phyloP scores from a whole-genome alignment of 371 early-diverging fungal genomes.

The Mucor lusitanicus region DNA sequence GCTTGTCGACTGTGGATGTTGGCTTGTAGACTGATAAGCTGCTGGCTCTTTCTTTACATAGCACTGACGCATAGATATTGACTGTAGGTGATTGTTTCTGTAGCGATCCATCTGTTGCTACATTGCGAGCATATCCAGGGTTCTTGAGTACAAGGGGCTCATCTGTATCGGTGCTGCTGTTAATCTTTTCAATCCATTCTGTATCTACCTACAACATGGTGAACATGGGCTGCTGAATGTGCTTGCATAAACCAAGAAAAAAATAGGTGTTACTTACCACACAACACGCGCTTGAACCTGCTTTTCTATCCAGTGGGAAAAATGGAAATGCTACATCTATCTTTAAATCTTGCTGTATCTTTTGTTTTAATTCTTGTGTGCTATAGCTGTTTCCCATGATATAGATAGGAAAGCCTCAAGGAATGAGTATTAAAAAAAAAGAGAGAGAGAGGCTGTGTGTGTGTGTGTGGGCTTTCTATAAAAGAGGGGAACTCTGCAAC shows the following conservation, averaged over 20 bases:
- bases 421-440: not conserved
- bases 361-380: slow-evolving; percentile 38
- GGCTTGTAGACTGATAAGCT: slow-evolving; percentile 9
- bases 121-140: slow-evolving; percentile 20
- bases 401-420: not conserved
- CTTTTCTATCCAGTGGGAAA: slow-evolving; percentile 52
- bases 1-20: not conserved
- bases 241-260: slow-evolving; percentile 5
- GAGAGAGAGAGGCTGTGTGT: not conserved
- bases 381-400: slow-evolving; percentile 44
- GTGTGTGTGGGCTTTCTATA: too few species aligned
- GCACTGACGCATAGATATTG: slow-evolving; percentile 44
- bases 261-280: slow-evolving; percentile 45
- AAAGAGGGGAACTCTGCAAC: not conserved
- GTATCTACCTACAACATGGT: slow-evolving; percentile 37
- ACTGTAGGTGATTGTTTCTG: slow-evolving; percentile 50
- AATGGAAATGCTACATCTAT: slow-evolving; percentile 67
- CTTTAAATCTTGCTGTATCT: slow-evolving; percentile 53
- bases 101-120: slow-evolving; percentile 11
- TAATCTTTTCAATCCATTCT: slow-evolving; percentile 45
- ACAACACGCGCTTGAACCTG: slow-evolving; percentile 63
- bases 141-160: slow-evolving; percentile 18
- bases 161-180: not conserved
- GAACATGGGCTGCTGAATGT: not conserved
- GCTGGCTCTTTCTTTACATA: slow-evolving; percentile 30